phyloP scores from a whole-genome alignment of 495 filamentous ascomycete genomes.

The Xylaria telfairii region DNA sequence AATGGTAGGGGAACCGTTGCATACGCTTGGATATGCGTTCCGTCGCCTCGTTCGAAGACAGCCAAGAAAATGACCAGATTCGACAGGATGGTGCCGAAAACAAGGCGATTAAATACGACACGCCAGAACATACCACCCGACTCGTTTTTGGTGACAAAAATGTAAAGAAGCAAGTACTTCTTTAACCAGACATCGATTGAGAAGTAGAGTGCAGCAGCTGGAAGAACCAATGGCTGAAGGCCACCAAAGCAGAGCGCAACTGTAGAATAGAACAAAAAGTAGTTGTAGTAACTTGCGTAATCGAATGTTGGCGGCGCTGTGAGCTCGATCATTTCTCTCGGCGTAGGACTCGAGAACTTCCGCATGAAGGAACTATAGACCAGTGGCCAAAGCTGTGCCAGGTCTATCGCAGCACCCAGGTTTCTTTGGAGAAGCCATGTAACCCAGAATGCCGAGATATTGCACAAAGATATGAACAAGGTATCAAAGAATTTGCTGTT shows the following conservation, averaged over 20 bases:
- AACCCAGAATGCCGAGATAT: conserved; percentile 89
- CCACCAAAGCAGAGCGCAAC: conserved; percentile 86
- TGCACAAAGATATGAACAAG: conserved; percentile 73
- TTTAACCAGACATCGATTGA: conserved; percentile 84
- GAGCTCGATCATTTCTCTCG: conserved; percentile 89
- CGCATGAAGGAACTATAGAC: conserved; percentile 80
- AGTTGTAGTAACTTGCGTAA: conserved; percentile 96
- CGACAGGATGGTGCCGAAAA: conserved; percentile 81
- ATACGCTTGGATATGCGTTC: conserved; percentile 62
- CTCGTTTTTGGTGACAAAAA: conserved; percentile 95
- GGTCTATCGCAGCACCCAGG: conserved; percentile 86
- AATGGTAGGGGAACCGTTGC: conserved; percentile 79
- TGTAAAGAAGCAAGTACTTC: conserved; percentile 93
- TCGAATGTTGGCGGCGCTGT: conserved; percentile 93
- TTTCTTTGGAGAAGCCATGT: conserved; percentile 92
- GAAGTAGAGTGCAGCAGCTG: conserved; percentile 90
- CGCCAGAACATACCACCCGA: conserved; percentile 96
- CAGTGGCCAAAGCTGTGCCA: conserved; percentile 82
- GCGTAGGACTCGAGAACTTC: conserved; percentile 85
- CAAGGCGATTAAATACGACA: conserved; percentile 84
- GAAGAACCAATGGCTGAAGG: conserved; percentile 89
- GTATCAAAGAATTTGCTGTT: conserved; percentile 64
- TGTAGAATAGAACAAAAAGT: conserved; percentile 92
- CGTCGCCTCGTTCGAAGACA: conserved; percentile 63
- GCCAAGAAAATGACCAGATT: conserved; percentile 80